phyloP scores from a whole-genome alignment of 2,329 filamentous ascomycete species.

The Epichloe baconii region DNA sequence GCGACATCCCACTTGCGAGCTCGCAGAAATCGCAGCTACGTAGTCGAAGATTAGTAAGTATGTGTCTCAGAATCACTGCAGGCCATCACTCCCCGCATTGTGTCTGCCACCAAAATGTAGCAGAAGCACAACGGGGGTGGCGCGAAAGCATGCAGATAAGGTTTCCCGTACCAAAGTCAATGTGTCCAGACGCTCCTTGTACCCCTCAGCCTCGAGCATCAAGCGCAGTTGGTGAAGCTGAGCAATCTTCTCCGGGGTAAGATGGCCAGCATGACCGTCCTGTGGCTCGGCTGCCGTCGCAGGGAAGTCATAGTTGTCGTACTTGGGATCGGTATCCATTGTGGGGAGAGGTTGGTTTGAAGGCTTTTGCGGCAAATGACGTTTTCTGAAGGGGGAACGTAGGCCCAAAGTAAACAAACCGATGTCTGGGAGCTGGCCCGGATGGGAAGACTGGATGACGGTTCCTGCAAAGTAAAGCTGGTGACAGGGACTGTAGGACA shows the following conservation, averaged over 20 bases:
- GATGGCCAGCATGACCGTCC: conserved; percentile 75
- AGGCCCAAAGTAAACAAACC: neutral
- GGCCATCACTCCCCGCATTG: neutral
- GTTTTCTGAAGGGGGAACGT: neutral
- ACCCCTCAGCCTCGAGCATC: conserved; percentile 73
- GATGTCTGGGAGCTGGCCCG: neutral
- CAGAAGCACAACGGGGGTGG: neutral
- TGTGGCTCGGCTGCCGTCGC: conserved; percentile 57
- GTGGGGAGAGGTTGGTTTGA: conserved; percentile 10
- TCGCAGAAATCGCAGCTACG: conserved; percentile 73
- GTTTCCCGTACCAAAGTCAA: conserved; percentile 60
- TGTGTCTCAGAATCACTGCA: no score
- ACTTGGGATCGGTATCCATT: conserved; percentile 68
- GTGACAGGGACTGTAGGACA: neutral
- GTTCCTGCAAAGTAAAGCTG: neutral
- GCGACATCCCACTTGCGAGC: conserved; percentile 91
- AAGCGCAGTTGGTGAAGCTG: conserved; percentile 75
- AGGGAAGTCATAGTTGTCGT: conserved; percentile 93
- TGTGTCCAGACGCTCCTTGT: conserved; percentile 77
- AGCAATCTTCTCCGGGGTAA: conserved; percentile 77
- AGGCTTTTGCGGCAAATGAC: neutral
- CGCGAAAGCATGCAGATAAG: neutral
- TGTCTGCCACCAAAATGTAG: neutral
- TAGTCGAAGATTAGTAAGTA: neutral
- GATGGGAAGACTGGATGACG: neutral